Conservation (phyloP, 2,329 filamentous ascomycete genomes). For the Colletotrichum liriopes region DNA sequence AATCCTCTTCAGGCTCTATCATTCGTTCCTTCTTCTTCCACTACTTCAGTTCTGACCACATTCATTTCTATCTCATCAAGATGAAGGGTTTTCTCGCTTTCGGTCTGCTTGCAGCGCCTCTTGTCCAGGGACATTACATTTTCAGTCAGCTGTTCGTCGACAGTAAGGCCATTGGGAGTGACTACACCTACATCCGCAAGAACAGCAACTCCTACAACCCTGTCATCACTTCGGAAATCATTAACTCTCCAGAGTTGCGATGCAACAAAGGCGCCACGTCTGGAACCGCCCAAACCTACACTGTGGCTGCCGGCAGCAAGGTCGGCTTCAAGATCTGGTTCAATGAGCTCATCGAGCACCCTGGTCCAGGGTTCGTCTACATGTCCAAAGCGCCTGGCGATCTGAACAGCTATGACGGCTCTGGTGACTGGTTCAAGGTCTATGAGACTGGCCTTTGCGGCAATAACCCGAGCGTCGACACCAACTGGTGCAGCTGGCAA, state of each 20-base stretch:
- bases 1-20: neutral
- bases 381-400: slow-evolving; percentile 17
- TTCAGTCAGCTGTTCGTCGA: slow-evolving; percentile 44
- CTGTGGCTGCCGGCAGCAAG: slow-evolving; percentile 19
- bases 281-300: slow-evolving; percentile 8
- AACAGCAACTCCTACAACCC: slow-evolving; percentile 36
- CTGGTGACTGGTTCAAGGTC: slow-evolving; percentile 49
- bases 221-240: neutral
- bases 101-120: slow-evolving; percentile 8
- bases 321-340: slow-evolving; percentile 32
- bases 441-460: slow-evolving; percentile 21
- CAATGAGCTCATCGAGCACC: slow-evolving; percentile 26
- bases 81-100: slow-evolving; percentile 10
- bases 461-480: slow-evolving; percentile 25
- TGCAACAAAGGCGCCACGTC: slow-evolving; percentile 27
- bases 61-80: neutral
- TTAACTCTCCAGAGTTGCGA: slow-evolving; percentile 11
- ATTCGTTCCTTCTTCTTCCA: neutral
- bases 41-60: neutral
- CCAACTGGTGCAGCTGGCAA: slow-evolving; percentile 41
- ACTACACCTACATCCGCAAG: slow-evolving; percentile 41
- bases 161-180: slow-evolving; percentile 35
- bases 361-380: slow-evolving; percentile 37
- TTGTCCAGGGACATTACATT: slow-evolving; percentile 44
- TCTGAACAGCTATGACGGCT: slow-evolving; percentile 39